These are phyloP conservation scores for Aspergillus steynii DNA, from an alignment of 495 filamentous ascomycete species.

Conservation along the genomic window DNA sequence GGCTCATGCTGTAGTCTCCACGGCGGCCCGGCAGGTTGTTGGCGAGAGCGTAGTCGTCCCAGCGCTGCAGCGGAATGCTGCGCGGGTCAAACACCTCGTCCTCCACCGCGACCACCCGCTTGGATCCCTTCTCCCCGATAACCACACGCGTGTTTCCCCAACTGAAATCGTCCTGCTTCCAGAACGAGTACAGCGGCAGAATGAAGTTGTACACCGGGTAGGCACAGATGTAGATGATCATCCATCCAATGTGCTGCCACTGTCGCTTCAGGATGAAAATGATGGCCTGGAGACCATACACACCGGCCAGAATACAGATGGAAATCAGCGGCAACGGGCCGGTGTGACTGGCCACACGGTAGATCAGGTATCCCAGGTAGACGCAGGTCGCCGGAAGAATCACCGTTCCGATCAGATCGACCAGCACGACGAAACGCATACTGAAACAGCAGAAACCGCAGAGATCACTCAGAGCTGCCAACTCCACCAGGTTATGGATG, in stretches of 20 bases:
- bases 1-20: conserved; percentile 50
- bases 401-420: conserved; percentile 91
- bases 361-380: conserved; percentile 89
- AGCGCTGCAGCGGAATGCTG: conserved; percentile 89
- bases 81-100: conserved; percentile 88
- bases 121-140: conserved; percentile 87
- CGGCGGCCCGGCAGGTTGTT: conserved; percentile 93
- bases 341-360: conserved; percentile 66
- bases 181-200: conserved; percentile 95
- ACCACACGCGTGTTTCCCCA: conserved; percentile 99
- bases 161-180: conserved; percentile 97
- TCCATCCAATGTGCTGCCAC: conserved; percentile 98
- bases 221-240: conserved; percentile 95
- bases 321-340: conserved; percentile 83
- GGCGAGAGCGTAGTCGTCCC: conserved; percentile 94
- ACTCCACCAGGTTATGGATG: conserved; percentile 89
- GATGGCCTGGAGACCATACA: conserved; percentile 93
- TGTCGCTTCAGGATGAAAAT: conserved; percentile 96
- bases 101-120: conserved; percentile 82
- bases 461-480: conserved; percentile 84
- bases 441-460: conserved; percentile 99
- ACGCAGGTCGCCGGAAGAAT: conserved; percentile 89
- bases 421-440: conserved; percentile 96
- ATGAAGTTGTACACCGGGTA: conserved; percentile 93
- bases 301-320: conserved; percentile 73